Evolutionary conservation across 2,329 filamentous ascomycete species (phyloP), one percentile per base, ranked within the genome.

Genomic region (Xylariaceae sp.): DNA sequence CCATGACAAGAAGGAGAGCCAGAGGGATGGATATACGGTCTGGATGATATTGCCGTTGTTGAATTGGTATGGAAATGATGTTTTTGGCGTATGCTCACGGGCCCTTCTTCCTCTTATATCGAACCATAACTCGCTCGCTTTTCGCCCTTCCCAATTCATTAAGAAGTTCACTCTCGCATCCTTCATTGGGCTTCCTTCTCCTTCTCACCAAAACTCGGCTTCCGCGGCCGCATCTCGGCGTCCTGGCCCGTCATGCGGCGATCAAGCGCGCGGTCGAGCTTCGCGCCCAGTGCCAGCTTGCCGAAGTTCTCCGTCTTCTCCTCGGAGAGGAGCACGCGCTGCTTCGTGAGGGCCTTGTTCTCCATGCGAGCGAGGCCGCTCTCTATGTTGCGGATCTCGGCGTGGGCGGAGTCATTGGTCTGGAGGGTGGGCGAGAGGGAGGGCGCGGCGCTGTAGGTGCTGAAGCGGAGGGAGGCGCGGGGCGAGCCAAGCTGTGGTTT

Each of bases 231-330:
- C 81, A 94, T 92, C 74, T 90, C 87, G 65, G 92, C 92, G 70
- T 97, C 92, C 75, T 97, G 92, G 66, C 89, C 78, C 34, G 84
- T 88, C 92, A 96, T 94, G 70, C 92, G 85, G 66, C 92, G 83
- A 66, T 88, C 88, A 57, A 97, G 84, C 18, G 92, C 92, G 62
- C 92, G 86, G 73, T 96, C 92, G 47, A 96, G 84, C 78, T 96
- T 96, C 62, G 92, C 92, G 52, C 92, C 89, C 55, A 96, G 83
- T 44, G 92, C 92, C 60, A 96, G 82, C 78, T 95, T 95, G 78
- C 86, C 87, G 75, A 96, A 80, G 72, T 88, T 87, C 69, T 90
- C 89, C 17, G 82, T 85, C 81, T 96, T 95, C 75, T 93, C 86
- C 64, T 88, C 84, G 72, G 81, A 88, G 64, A 92, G 84, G 58